phyloP scores from a whole-genome alignment of 2,329 filamentous ascomycete species.

The Talaromyces sp. region DNA sequence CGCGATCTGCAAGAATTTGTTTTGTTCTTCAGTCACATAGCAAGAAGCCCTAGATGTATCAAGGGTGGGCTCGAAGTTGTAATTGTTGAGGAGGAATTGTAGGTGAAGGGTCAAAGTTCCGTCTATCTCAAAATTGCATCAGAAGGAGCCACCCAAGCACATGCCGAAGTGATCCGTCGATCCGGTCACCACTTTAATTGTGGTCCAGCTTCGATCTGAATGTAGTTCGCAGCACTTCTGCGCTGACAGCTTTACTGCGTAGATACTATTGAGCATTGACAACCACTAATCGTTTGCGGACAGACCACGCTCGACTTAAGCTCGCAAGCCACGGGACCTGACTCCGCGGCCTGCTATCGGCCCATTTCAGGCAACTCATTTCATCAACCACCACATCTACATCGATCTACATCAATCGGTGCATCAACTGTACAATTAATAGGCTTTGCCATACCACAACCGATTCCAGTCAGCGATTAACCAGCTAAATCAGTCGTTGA shows the following conservation, averaged over 20 bases:
- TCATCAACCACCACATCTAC: background rate
- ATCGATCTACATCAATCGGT: background rate
- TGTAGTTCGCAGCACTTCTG: background rate
- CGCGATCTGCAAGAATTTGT: conserved; percentile 6
- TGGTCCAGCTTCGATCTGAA: background rate
- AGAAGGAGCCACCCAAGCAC: background rate
- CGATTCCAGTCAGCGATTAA: background rate
- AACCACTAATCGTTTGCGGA: conserved; percentile 3
- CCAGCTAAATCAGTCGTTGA: background rate
- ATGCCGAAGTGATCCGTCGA: conserved; percentile 7
- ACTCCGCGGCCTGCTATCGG: background rate
- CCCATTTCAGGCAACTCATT: conserved; percentile 17
- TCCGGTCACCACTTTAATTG: background rate
- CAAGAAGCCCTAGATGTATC: background rate
- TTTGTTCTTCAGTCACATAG: background rate
- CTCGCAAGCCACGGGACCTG: conserved; percentile 12
- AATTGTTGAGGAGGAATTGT: background rate
- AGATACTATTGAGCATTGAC: background rate
- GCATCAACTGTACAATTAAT: background rate
- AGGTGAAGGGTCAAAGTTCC: conserved; percentile 5
- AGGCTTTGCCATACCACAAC: too few relatives aligned
- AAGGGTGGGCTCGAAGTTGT: background rate
- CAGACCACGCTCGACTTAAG: conserved; percentile 3
- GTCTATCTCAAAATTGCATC: conserved; percentile 9
- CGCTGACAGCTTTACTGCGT: background rate